phyloP scores from a whole-genome alignment of 2,329 filamentous ascomycete genomes.

The Curvularia eragrostidis region DNA sequence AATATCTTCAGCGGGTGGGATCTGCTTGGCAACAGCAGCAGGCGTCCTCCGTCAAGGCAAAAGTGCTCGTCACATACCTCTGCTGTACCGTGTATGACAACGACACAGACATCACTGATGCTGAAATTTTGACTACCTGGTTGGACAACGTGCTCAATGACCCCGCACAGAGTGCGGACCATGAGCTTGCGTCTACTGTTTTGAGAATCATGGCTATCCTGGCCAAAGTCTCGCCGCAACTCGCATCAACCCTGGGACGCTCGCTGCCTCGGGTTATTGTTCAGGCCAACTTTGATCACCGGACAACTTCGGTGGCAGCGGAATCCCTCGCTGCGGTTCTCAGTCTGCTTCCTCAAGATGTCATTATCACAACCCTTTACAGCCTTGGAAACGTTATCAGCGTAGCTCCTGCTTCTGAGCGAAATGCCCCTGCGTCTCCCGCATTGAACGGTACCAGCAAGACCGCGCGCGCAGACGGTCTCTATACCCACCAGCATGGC shows the following conservation, averaged over 20 bases:
- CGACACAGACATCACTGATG: constrained; percentile 70
- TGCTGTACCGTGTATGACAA: constrained; percentile 86
- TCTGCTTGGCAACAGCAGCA: constrained; percentile 86
- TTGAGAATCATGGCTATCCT: constrained; percentile 83
- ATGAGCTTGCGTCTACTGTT: constrained; percentile 76
- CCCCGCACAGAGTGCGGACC: constrained; percentile 80
- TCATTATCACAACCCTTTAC: constrained; percentile 93
- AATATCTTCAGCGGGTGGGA: constrained; percentile 81
- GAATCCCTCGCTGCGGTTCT: constrained; percentile 82
- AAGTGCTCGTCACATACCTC: constrained; percentile 80
- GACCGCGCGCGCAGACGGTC: constrained; percentile 48
- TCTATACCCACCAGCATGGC: constrained; percentile 63
- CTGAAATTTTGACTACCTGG: constrained; percentile 81
- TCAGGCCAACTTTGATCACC: constrained; percentile 73
- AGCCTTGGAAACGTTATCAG: constrained; percentile 95
- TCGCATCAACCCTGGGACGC: constrained; percentile 77
- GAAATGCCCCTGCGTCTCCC: constrained; percentile 54
- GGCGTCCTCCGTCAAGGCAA: constrained; percentile 83
- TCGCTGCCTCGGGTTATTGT: constrained; percentile 87
- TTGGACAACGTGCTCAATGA: constrained; percentile 83
- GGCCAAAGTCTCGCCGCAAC: constrained; percentile 74
- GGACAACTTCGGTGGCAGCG: constrained; percentile 79
- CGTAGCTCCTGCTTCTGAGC: constrained; percentile 65
- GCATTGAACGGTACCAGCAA: constrained; percentile 59
- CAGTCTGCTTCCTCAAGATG: constrained; percentile 84